These are phyloP conservation scores for Fusarium devonianum DNA, from an alignment of 2,329 filamentous ascomycete species.

Conservation along the genomic window DNA sequence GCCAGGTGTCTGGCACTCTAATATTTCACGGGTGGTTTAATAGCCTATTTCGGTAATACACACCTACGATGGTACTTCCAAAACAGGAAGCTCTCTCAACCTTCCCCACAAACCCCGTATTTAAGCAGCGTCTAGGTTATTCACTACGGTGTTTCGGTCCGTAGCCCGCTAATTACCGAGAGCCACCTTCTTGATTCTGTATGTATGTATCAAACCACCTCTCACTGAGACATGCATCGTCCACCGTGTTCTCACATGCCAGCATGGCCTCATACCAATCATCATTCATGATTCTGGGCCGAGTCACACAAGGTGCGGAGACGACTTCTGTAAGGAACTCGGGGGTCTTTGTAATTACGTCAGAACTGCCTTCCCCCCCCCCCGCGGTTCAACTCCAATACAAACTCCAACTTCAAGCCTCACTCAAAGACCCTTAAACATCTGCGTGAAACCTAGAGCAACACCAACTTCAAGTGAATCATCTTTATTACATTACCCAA, in stretches of 20 bases:
- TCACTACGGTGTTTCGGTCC: conserved; percentile 1
- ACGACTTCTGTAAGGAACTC: not conserved
- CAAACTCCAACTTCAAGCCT: too few relatives aligned
- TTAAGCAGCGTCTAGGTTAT: too few relatives aligned
- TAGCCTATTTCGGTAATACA: not conserved
- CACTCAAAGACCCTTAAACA: not conserved
- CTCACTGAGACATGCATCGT: not conserved
- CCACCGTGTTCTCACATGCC: not conserved
- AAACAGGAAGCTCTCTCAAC: not conserved
- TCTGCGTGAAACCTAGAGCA: not conserved
- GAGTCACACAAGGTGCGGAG: conserved; percentile 15
- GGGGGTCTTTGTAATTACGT: conserved; percentile 23
- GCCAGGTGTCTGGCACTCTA: too few relatives aligned
- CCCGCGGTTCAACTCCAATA: conserved; percentile 16
- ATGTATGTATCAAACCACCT: not conserved
- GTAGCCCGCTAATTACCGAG: too few relatives aligned
- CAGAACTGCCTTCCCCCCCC: conserved; percentile 15
- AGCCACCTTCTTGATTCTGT: too few relatives aligned
- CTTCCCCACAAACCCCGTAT: conserved; percentile 8
- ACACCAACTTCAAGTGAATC: too few relatives aligned
- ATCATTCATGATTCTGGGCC: not conserved
- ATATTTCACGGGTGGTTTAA: not conserved
- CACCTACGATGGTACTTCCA: too few relatives aligned
- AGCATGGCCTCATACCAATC: conserved; percentile 5
- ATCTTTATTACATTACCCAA: not conserved